These are phyloP conservation scores for Colletotrichum incanum DNA, from an alignment of 2,329 filamentous ascomycete genomes.

Conservation along the genomic window DNA sequence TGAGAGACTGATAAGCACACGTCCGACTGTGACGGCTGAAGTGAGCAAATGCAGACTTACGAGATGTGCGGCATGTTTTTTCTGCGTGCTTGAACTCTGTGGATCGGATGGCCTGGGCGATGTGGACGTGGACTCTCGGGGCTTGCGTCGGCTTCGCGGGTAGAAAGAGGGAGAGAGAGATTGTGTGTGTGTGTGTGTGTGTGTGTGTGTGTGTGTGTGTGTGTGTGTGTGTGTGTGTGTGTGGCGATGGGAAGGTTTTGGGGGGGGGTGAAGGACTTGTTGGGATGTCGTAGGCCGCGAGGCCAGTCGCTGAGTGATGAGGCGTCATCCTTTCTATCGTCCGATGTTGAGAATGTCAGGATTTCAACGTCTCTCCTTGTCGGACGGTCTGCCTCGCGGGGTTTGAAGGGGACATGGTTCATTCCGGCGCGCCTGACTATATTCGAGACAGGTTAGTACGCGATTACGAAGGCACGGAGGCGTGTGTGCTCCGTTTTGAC, in stretches of 20 bases:
- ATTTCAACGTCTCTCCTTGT: background rate
- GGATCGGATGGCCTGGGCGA: background rate
- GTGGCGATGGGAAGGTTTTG: background rate
- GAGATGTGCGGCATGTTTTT: background rate
- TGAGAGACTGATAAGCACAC: background rate
- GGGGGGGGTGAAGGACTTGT: background rate
- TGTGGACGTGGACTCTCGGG: background rate
- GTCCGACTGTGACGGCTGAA: background rate
- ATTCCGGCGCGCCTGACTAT: background rate
- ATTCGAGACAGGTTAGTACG: background rate
- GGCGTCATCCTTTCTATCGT: background rate
- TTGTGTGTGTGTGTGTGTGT: background rate
- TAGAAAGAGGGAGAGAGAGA: too few species aligned
- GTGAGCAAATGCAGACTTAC: background rate
- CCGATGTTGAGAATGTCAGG: background rate
- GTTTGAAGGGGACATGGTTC: background rate
- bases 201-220: background rate
- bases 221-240: background rate
- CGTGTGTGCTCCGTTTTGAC: background rate
- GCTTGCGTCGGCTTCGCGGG: background rate
- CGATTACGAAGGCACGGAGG: background rate
- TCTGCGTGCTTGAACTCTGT: background rate
- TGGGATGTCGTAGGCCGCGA: background rate
- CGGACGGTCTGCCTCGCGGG: background rate
- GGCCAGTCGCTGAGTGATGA: background rate